Evolutionary conservation across 345 rosid species (phyloP), one percentile per base, ranked within the genome.

Genomic region (Salix exigua): DNA sequence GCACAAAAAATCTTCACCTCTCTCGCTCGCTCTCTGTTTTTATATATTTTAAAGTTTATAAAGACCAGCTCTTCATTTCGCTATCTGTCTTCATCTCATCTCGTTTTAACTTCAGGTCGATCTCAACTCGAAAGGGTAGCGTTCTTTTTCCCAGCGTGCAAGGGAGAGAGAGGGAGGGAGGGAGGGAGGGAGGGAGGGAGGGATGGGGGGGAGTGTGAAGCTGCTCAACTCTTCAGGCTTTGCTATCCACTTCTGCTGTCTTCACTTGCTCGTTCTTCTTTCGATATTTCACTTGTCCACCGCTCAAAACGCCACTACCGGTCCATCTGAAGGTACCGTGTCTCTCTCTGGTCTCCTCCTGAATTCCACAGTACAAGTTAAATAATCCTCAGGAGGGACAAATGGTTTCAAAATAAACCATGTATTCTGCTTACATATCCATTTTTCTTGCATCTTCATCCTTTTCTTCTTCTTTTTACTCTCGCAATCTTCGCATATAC

Each of bases 251-350:
- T n/a, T 17, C 13, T 61, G 21, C 73, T 31, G 58, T 17, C 23
- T 35, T 40, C 16, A 23, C 58, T 38, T 40, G 46, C 8, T 60
- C 68, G 1, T 53, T 12, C 60, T 38, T 9, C 63, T 74, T 25
- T 69, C 40, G 13, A 1, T 23, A 0, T 18, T 76, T 67, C 70
- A 37, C 5, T 1, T 8, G 38, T 66, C 70, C 68, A 23, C 16
- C 12, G 73, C 79, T 66, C 83, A 75, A 48, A 80, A 76, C 70
- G 48, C 73, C 53, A 60, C 71, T 3, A 75, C 76, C 0, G 83
- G 76, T 23, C 83, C 83, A 42, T 51, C 70, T 72, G 79, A 80
- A 80, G 83, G 83, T 76, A 55, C 60, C 6, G 4, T 18, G 6
- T 38, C 0, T 11, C 37, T n/a, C 5, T 18, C 46, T 33, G 53